These are phyloP conservation scores for Coemansia reversa DNA, from an alignment of 192 early-diverging fungal genomes.

Conservation along the genomic window DNA sequence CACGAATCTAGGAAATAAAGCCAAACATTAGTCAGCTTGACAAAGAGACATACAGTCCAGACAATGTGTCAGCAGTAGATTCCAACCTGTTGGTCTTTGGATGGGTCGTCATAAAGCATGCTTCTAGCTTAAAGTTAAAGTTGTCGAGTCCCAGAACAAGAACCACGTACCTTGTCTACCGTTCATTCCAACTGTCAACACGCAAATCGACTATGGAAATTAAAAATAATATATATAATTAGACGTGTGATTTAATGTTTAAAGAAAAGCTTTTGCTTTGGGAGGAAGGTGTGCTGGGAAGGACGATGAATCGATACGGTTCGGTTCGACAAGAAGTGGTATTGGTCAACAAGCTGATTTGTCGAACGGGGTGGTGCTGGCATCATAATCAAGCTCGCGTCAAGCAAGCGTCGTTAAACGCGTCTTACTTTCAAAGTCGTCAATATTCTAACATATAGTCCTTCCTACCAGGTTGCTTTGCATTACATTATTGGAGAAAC, in stretches of 20 bases:
- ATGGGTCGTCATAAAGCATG: background rate
- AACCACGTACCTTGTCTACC: slow-evolving; percentile 41
- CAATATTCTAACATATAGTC: background rate
- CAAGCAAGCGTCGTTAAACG: background rate
- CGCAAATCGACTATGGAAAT: background rate
- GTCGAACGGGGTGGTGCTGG: background rate
- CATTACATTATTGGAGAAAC: background rate
- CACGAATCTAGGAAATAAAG: slow-evolving; percentile 32
- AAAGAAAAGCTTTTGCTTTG: slow-evolving; percentile 2
- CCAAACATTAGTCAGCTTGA: background rate
- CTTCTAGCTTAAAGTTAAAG: too few species aligned
- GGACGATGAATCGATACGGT: background rate
- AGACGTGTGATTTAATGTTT: too few species aligned
- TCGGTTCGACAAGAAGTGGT: background rate
- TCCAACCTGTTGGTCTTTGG: background rate
- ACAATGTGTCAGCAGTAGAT: background rate
- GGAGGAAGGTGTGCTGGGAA: background rate
- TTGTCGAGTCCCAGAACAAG: background rate
- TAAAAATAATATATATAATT: background rate
- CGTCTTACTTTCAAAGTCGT: background rate
- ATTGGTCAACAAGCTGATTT: too few species aligned
- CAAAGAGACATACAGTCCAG: background rate
- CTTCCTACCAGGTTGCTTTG: background rate
- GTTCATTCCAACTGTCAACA: slow-evolving; percentile 27
- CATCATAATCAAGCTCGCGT: background rate